phyloP scores from a whole-genome alignment of 2,329 filamentous ascomycete species.

The Penicillium sclerotiorum region DNA sequence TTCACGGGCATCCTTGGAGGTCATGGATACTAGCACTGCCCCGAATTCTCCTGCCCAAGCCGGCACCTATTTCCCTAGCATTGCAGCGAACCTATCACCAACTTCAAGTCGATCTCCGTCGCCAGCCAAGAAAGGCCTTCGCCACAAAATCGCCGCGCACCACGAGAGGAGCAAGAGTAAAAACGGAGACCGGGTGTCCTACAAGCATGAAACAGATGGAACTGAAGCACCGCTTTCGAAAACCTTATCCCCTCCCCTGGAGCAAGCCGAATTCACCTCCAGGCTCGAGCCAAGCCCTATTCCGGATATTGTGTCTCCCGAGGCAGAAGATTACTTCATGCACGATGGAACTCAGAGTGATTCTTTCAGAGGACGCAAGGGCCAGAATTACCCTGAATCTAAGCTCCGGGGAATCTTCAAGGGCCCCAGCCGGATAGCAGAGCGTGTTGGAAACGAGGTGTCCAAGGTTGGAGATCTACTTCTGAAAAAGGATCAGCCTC shows the following conservation, averaged over 20 bases:
- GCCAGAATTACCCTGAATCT: slow-evolving; percentile 50
- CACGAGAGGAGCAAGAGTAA: slow-evolving; percentile 43
- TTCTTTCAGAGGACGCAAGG: slow-evolving; percentile 30
- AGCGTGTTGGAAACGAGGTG: slow-evolving; percentile 67
- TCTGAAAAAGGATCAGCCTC: slow-evolving; percentile 57
- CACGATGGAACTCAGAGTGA: slow-evolving; percentile 26
- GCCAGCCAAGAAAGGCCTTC: slow-evolving; percentile 60
- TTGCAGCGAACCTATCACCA: slow-evolving; percentile 66
- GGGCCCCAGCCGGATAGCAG: slow-evolving; percentile 69
- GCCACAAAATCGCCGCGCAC: slow-evolving; percentile 44
- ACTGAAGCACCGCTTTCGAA: slow-evolving; percentile 17
- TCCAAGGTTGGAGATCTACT: slow-evolving; percentile 64
- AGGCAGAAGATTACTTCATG: slow-evolving; percentile 27
- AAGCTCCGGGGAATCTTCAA: slow-evolving; percentile 77
- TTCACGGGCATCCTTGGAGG: slow-evolving; percentile 45
- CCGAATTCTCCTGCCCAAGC: slow-evolving; percentile 41
- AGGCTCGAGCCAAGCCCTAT: slow-evolving; percentile 33
- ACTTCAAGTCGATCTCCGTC: slow-evolving; percentile 65
- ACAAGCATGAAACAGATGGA: slow-evolving; percentile 22
- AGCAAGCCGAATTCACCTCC: slow-evolving; percentile 17
- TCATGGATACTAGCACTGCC: slow-evolving; percentile 48
- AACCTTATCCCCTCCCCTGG: slow-evolving; percentile 16
- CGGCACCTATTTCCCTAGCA: slow-evolving; percentile 59
- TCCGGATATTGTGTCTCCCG: slow-evolving; percentile 28
- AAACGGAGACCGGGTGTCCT: slow-evolving; percentile 41